Conservation (phyloP, 1,284 basidiomycete species). For the Sporisorium exsertum region DNA sequence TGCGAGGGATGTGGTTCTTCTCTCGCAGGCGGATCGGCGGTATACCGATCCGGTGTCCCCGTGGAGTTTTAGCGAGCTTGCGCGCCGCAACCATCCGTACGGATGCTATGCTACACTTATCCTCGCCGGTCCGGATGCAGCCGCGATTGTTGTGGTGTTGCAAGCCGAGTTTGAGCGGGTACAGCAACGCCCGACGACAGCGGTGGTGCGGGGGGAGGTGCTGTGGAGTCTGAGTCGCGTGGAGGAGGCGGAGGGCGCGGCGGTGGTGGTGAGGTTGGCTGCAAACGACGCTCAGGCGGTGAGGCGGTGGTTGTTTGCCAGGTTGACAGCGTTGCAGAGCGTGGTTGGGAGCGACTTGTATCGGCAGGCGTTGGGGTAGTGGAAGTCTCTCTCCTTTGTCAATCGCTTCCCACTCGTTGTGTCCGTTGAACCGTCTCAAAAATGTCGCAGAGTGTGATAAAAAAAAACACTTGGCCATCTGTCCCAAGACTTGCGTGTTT, state of each 20-base stretch:
- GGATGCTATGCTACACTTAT: constrained; percentile 85
- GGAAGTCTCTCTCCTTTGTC: too few relatives aligned
- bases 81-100: constrained; percentile 78
- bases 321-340: constrained; percentile 73
- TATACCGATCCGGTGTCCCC: not conserved
- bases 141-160: constrained; percentile 72
- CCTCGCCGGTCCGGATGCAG: constrained; percentile 77
- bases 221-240: constrained; percentile 80
- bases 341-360: constrained; percentile 59
- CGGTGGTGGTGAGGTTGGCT: constrained; percentile 81
- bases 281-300: constrained; percentile 80
- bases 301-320: constrained; percentile 76
- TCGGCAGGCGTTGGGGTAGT: constrained; percentile 37
- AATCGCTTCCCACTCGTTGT: too few relatives aligned
- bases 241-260: constrained; percentile 70
- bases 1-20: constrained; percentile 80
- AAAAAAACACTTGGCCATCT: too few relatives aligned
- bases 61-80: constrained; percentile 69
- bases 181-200: constrained; percentile 74
- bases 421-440: too few relatives aligned
- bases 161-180: constrained; percentile 73
- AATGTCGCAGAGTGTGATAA: too few relatives aligned
- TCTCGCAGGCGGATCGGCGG: constrained; percentile 73
- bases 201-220: constrained; percentile 72
- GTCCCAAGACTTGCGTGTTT: too few relatives aligned